A percentile compares a stretch with the other conserved stretches of the same genome.
Conservation (phyloP, 2,329 filamentous ascomycete species). For the Metarhizium robertsii region DNA sequence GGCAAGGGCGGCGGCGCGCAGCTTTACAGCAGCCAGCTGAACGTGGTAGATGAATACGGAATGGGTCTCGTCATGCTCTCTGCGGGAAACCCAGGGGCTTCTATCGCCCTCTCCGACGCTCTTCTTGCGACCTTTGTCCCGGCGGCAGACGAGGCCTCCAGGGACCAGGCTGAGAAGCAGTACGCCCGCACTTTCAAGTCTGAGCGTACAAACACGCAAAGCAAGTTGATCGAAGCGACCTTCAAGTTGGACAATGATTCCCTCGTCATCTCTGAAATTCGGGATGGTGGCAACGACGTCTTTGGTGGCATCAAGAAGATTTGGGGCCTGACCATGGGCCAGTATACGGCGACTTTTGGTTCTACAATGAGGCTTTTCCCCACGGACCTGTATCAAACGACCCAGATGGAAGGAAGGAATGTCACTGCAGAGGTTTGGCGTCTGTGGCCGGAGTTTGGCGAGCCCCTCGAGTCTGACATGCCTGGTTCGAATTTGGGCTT, state of each 20-base stretch:
- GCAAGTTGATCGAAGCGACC: slow-evolving; percentile 6
- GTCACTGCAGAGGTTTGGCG: slow-evolving; percentile 16
- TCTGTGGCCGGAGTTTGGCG: slow-evolving; percentile 16
- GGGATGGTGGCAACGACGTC: slow-evolving; percentile 14
- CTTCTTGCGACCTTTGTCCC: slow-evolving; percentile 18
- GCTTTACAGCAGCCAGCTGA: slow-evolving; percentile 25
- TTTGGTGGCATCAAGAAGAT: slow-evolving; percentile 11
- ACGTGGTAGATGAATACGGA: slow-evolving; percentile 26
- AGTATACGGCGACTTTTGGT: slow-evolving; percentile 11
- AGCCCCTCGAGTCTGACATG: slow-evolving; percentile 15
- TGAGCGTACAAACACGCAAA: not conserved
- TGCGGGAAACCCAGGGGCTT: slow-evolving; percentile 19
- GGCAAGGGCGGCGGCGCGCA: slow-evolving; percentile 25
- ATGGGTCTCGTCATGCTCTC: slow-evolving; percentile 21
- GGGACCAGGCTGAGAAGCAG: slow-evolving; percentile 14
- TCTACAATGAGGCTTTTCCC: slow-evolving; percentile 18
- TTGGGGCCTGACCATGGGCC: slow-evolving; percentile 15
- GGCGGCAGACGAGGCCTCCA: slow-evolving; percentile 17
- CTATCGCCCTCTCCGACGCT: slow-evolving; percentile 17
- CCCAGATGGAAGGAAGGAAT: slow-evolving; percentile 7
- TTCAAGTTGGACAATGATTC: slow-evolving; percentile 17
- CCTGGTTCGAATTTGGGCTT: slow-evolving; percentile 13
- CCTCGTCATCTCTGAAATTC: slow-evolving; percentile 13
- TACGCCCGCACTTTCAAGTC: slow-evolving; percentile 11
- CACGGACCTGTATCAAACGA: slow-evolving; percentile 8